These are phyloP conservation scores for Viola odorata DNA, from an alignment of 345 rosid species.

Conservation along the genomic window DNA sequence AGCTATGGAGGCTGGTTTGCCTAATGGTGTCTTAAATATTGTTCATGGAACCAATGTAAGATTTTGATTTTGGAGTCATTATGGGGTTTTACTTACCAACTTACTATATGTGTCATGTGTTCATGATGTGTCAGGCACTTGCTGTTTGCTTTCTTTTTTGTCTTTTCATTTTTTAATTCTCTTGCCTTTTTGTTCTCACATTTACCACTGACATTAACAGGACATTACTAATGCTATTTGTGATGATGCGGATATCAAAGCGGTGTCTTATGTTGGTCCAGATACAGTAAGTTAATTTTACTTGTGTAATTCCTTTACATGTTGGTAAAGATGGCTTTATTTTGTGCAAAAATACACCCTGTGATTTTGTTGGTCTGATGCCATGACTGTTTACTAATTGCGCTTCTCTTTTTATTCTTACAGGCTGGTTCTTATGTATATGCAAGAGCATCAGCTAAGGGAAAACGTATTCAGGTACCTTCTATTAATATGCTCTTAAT, in stretches of 20 bases:
- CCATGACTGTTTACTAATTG: background rate
- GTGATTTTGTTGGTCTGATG: background rate
- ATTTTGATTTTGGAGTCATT: constrained; percentile 3
- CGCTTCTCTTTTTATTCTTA: constrained; percentile 3
- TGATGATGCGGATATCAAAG: constrained; percentile 48
- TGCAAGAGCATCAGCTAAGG: constrained; percentile 36
- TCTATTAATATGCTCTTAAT: background rate
- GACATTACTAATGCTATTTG: constrained; percentile 41
- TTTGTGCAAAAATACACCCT: background rate
- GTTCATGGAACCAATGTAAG: constrained; percentile 45
- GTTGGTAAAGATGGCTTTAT: too few species aligned
- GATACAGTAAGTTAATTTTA: constrained; percentile 27
- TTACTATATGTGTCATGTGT: background rate
- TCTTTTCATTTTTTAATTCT: background rate
- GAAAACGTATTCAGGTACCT: constrained; percentile 37
- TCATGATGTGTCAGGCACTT: background rate
- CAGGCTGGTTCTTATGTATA: constrained; percentile 33
- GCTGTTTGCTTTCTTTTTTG: background rate
- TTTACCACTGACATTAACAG: constrained; percentile 20
- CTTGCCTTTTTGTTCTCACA: background rate
- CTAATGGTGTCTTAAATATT: constrained; percentile 46
- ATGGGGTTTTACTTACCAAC: background rate
- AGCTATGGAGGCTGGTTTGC: constrained; percentile 51
- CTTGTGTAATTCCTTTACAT: background rate
- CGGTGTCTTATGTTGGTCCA: constrained; percentile 38